Evolutionary conservation across 257 asterid species (phyloP).

Genomic region (Nicotiana tomentosiformis): DNA sequence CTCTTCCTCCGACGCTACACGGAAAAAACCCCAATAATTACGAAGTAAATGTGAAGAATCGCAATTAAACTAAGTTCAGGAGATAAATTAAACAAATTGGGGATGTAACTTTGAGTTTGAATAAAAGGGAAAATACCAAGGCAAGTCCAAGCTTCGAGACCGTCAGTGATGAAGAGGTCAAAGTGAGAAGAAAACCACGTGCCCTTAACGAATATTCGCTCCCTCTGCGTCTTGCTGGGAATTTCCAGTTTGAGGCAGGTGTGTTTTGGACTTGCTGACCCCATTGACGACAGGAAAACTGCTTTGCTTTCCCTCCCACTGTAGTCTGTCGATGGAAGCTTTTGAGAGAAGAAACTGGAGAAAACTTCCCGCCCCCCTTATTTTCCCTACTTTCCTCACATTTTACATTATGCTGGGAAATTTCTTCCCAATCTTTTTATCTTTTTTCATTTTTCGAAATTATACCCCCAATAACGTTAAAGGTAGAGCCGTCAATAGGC

Average conservation of each 20-base stretch:
- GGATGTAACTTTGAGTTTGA: background rate
- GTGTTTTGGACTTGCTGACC: slow-evolving; percentile 34
- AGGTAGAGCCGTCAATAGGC: too few species aligned
- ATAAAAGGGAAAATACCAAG: slow-evolving; percentile 31
- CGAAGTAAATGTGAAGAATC: background rate
- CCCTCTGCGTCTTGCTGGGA: slow-evolving; percentile 25
- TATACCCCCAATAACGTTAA: too few species aligned
- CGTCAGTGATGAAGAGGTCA: slow-evolving; percentile 66
- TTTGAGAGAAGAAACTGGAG: background rate
- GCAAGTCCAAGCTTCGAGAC: slow-evolving; percentile 70
- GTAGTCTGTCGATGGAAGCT: background rate
- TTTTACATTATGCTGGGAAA: too few species aligned
- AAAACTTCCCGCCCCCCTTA: background rate
- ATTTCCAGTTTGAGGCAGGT: slow-evolving; percentile 73
- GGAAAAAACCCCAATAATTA: background rate
- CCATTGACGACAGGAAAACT: background rate
- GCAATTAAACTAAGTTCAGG: background rate
- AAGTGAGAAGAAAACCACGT: slow-evolving; percentile 71
- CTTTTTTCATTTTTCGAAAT: too few species aligned
- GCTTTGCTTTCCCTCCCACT: background rate
- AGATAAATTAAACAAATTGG: background rate
- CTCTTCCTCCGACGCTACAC: slow-evolving; percentile 74
- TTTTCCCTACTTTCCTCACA: too few species aligned
- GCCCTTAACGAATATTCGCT: slow-evolving; percentile 73
- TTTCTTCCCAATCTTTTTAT: too few species aligned